Conservation (phyloP, 768 basidiomycete genomes). For the Tephrocybe sp. region DNA sequence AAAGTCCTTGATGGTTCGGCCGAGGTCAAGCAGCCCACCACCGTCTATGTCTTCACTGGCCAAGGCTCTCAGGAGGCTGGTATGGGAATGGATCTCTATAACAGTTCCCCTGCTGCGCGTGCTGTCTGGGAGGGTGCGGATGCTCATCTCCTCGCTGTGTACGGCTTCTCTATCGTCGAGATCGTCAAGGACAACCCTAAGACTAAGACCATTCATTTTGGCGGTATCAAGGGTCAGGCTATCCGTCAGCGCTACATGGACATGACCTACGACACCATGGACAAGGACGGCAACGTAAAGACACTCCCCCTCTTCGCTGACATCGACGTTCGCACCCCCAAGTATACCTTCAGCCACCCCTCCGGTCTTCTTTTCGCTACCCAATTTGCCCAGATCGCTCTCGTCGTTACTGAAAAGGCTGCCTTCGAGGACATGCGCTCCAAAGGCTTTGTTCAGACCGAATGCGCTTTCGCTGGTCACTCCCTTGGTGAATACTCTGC, state of each 20-base stretch:
- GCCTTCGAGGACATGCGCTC: slow-evolving; percentile 98
- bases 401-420: slow-evolving; percentile 97
- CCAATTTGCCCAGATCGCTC: slow-evolving; percentile 97
- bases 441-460: slow-evolving; percentile 91
- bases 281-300: slow-evolving; percentile 94
- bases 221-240: slow-evolving; percentile 98
- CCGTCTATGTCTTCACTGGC: slow-evolving; percentile 97
- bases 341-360: slow-evolving; percentile 98
- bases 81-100: slow-evolving; percentile 99
- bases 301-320: slow-evolving; percentile 95
- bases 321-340: slow-evolving; percentile 91
- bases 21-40: slow-evolving; percentile 89
- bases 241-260: slow-evolving; percentile 99
- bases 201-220: slow-evolving; percentile 98
- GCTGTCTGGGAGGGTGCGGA: slow-evolving; percentile 98
- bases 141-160: slow-evolving; percentile 87
- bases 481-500: slow-evolving; percentile 99
- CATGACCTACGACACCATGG: slow-evolving; percentile 97
- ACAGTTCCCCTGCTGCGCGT: slow-evolving; percentile 87
- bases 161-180: slow-evolving; percentile 98
- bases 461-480: slow-evolving; percentile 95
- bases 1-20: slow-evolving; percentile 92
- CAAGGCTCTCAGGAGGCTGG: slow-evolving; percentile 98
- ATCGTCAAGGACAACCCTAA: slow-evolving; percentile 99
- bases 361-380: slow-evolving; percentile 95